Evolutionary conservation across 2,329 filamentous ascomycete species (phyloP), one percentile per base, ranked within the genome.

Genomic region (Ascosphaera apis): DNA sequence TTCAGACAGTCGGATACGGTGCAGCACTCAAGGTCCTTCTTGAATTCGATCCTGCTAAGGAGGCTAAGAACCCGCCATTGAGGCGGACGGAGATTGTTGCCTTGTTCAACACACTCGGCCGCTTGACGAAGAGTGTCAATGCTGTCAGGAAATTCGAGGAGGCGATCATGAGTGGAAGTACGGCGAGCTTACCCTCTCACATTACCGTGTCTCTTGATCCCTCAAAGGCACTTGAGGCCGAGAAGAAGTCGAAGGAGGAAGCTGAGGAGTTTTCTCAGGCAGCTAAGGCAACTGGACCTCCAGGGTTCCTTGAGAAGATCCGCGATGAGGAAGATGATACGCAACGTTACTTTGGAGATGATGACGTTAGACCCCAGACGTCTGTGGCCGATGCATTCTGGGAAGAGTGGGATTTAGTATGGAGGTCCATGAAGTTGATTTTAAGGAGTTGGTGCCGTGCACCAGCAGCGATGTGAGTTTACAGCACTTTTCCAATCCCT

Each of bases 21-120:
- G 82, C 88, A 0, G 88, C 88, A 0, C 62, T 98, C 42, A 98
- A 98, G 58, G 76, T 98, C 3, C 66, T 98, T 1, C 98, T 98
- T 48, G 88, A 98, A 54, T 88, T 83, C 42, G 83, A 91, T 44
- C n/a, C 30, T 13, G 67, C 61, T 4, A 65, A 72, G 46, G 64
- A 61, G 18, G 63, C 63, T 16, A 66, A 69, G 39, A 71, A 72
- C 46, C 83, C 82, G 1, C 61, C 68, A 11, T 67, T 95, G 15
- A 73, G 84, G 51, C 68, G 88, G 43, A 95, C 86, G 0, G 88
- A 98, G 57, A 65, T 98, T 8, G 88, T 98, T 15, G 81, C 88
- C 2, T 65, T 98, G 15, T 76, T 95, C 58, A 98, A 98, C 56
- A 95, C 88, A 0, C 76, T 93, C 40, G 81, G 80, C 19, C 72